Base-by-base conservation (phyloP, 176 grass and related monocot species). In the Aegilops longissima region DNA sequence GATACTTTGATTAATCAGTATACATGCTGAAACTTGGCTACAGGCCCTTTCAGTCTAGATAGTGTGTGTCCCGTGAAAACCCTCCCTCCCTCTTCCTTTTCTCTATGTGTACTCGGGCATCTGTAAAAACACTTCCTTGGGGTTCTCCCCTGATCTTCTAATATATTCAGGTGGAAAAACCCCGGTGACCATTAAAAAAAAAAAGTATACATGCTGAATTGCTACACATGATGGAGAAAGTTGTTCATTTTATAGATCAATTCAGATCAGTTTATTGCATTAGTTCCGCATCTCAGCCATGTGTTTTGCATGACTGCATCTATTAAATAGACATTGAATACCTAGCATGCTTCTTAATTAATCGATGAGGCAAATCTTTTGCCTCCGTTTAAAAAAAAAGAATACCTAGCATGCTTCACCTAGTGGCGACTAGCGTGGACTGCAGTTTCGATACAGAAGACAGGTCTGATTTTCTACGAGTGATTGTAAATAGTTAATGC, bases 251-350 rank as follows among this genome's bases (percentile, higher is more conserved):
- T 67, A 45, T 11, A 66, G 11, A 79, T 42, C 1, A 27, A 67
- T 27, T 49, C 3, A 73, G n/a, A 38, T 64, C 29, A 36, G n/a
- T 76, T 79, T 17, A 29, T 14, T 61, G 49, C 75, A 51, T 30
- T 51, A 71, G 49, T 35, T 16, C 18, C 13, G 12, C 13, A 84
- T 51, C 51, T 56, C 72, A 83, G 34, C 56, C 12, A 9, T 76
- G 42, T 86, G 4, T 5, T 2, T 0, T 78, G 63, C 16, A 56
- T 72, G 24, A 62, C 45, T 72, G 44, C 11, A 12, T 66, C 44
- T 59, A 65, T 21, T 90, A 75, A 80, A 76, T 73, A 18, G 51
- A 12, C 47, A 85, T 10, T 34, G 66, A 83, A 67, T 20, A 58
- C 61, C 13, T 75, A 49, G 33, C 33, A 34, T 34, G 33, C 33